Base-by-base conservation (phyloP, 305 asterid genomes). In the Solanum hybrid region DNA sequence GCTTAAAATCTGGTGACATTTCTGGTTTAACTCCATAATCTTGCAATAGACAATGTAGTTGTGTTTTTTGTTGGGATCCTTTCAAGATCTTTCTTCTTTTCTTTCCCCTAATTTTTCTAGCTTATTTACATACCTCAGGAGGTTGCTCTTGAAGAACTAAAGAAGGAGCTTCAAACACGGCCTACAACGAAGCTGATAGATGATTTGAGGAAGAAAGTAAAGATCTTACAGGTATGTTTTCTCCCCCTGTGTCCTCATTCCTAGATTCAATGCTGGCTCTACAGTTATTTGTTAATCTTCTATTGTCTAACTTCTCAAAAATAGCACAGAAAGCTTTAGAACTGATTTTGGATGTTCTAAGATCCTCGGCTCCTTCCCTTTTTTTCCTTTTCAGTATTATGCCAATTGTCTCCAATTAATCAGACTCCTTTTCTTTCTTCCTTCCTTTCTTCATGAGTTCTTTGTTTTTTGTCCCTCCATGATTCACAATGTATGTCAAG, bases 141-240 rank as follows among this genome's bases (percentile, higher is more conserved):
- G 93, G 90, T 90, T 89, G 96, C 93, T 91, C 91, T 96, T 40
- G 97, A 96, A 87, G 98, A 94, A 90, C 90, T 96, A 94, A 95
- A 94, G 92, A 96, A 94, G 93, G 99, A 95, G 95, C 94, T 98
- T 89, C 98, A 95, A 90, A 90, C 92, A 24, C 95, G 99, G 92
- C 99, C 99, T 85, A 98, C 99, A 24, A 93, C 92, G 84, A 98
- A 96, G 90, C 91, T 96, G 89, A 97, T 98, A 9, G 98, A 95
- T 88, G 99, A 98, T 94, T 92, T 98, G 93, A 95, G 96, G 75
- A 96, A 96, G 95, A 98, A 98, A 95, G 95, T 98, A 75, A 94
- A 97, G 93, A 96, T 98, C 89, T 95, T 98, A 93, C 99, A 98
- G 98, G 99, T 96, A 88, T 26, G 90, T 88, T 80, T 69, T 89